Evolutionary conservation across 75 land plant species (phyloP).

Genomic region (Isoetes taiwanensis): DNA sequence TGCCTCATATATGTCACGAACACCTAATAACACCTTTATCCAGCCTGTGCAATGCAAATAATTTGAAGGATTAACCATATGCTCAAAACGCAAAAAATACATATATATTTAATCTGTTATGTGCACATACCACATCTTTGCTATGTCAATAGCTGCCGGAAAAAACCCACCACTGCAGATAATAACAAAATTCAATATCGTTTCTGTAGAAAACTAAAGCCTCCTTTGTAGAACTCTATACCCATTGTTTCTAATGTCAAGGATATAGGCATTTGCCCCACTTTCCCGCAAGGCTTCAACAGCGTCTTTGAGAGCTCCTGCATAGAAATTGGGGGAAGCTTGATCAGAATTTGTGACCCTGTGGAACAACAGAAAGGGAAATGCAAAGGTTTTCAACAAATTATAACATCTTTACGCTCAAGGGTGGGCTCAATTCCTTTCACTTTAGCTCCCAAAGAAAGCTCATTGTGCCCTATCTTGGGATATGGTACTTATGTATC

Average conservation of each 20-base stretch:
- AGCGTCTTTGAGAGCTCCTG: slow-evolving; percentile 84
- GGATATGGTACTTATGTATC: neutral
- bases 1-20: slow-evolving; percentile 88
- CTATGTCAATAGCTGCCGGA: slow-evolving; percentile 90
- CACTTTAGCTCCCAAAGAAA: neutral
- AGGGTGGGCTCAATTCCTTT: neutral
- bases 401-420: neutral
- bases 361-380: neutral
- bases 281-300: slow-evolving; percentile 55
- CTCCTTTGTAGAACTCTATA: slow-evolving; percentile 10
- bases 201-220: neutral
- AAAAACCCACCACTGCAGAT: slow-evolving; percentile 90
- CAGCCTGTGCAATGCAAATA: slow-evolving; percentile 37
- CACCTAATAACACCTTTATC: slow-evolving; percentile 90
- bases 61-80: neutral
- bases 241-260: slow-evolving; percentile 97
- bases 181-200: neutral
- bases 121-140: slow-evolving; percentile 81
- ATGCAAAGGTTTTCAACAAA: neutral
- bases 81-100: too few species aligned
- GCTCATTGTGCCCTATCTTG: neutral
- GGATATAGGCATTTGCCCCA: slow-evolving; percentile 57
- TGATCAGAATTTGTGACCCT: neutral
- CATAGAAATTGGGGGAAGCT: neutral
- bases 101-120: too few species aligned